phyloP scores from a whole-genome alignment of 2,329 filamentous ascomycete species.

The Penicillium sp. region DNA sequence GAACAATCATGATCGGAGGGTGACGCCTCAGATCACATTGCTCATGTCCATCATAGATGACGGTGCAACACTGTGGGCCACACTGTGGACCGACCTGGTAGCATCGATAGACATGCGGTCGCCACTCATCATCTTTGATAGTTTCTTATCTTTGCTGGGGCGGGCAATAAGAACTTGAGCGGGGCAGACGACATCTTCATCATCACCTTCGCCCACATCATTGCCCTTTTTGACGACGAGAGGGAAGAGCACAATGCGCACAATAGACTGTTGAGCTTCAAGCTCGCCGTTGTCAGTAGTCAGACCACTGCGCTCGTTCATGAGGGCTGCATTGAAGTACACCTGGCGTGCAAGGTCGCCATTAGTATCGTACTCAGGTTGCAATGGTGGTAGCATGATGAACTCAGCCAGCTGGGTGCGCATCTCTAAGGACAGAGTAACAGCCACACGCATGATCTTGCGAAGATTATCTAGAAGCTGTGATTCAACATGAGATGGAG shows the following conservation, averaged over 20 bases:
- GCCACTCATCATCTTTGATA: constrained; percentile 40
- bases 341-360: constrained; percentile 87
- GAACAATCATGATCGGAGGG: constrained; percentile 30
- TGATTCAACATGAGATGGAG: constrained; percentile 73
- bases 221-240: constrained; percentile 95
- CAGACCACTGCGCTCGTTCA: constrained; percentile 85
- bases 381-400: constrained; percentile 94
- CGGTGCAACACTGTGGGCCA: constrained; percentile 43
- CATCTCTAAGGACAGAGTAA: constrained; percentile 93
- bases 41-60: constrained; percentile 46
- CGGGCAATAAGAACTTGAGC: constrained; percentile 83
- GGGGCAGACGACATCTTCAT: constrained; percentile 92
- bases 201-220: constrained; percentile 80
- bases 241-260: constrained; percentile 92
- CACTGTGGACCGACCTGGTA: constrained; percentile 42
- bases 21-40: constrained; percentile 47
- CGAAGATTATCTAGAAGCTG: constrained; percentile 82
- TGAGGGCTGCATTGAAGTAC: constrained; percentile 85
- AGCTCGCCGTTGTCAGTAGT: constrained; percentile 73
- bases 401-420: constrained; percentile 94
- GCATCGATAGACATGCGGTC: constrained; percentile 46
- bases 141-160: constrained; percentile 46
- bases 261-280: constrained; percentile 71
- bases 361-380: constrained; percentile 91
- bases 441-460: constrained; percentile 83